These are phyloP conservation scores for Tolypocladium pustulatum DNA, from an alignment of 2,329 filamentous ascomycete species.

Conservation along the genomic window DNA sequence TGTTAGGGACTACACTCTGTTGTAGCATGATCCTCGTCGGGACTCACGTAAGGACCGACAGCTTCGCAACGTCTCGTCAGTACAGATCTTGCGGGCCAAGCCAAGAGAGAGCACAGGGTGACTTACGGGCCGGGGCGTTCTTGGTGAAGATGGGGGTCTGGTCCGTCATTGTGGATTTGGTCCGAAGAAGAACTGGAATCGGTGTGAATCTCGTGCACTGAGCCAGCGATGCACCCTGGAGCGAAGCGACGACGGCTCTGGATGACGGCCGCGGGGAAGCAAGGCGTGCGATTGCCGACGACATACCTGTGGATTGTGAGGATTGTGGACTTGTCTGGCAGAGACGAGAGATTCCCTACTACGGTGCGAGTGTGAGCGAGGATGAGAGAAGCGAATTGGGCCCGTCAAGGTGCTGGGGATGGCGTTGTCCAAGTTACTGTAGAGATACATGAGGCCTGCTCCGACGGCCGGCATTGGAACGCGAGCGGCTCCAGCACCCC, in stretches of 20 bases:
- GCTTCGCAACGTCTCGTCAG: constrained; percentile 25
- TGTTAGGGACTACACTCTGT: not conserved
- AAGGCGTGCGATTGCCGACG: constrained; percentile 9
- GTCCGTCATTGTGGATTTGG: constrained; percentile 33
- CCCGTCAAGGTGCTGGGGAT: not conserved
- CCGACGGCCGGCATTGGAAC: not conserved
- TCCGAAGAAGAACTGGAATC: constrained; percentile 14
- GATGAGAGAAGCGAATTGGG: not conserved
- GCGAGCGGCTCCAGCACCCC: not conserved
- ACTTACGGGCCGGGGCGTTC: constrained; percentile 48
- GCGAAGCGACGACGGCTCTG: constrained; percentile 1
- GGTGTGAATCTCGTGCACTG: constrained; percentile 18
- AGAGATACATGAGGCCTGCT: not conserved
- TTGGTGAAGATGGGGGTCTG: constrained; percentile 44
- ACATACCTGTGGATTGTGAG: constrained; percentile 14
- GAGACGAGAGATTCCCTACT: not conserved
- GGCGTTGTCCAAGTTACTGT: not conserved
- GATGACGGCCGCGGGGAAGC: constrained; percentile 4
- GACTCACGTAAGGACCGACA: constrained; percentile 52
- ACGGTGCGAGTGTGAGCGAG: not conserved
- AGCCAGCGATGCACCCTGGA: constrained; percentile 3
- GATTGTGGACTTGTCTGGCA: not conserved
- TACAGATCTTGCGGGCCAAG: constrained; percentile 3
- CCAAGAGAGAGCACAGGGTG: not conserved
- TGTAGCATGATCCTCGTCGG: not conserved